Percentiles rank a stretch among this genome's conserved stretches.
These are phyloP conservation scores for Pachyrhizus erosus DNA, from an alignment of 306 rosid genomes.

Conservation along the genomic window DNA sequence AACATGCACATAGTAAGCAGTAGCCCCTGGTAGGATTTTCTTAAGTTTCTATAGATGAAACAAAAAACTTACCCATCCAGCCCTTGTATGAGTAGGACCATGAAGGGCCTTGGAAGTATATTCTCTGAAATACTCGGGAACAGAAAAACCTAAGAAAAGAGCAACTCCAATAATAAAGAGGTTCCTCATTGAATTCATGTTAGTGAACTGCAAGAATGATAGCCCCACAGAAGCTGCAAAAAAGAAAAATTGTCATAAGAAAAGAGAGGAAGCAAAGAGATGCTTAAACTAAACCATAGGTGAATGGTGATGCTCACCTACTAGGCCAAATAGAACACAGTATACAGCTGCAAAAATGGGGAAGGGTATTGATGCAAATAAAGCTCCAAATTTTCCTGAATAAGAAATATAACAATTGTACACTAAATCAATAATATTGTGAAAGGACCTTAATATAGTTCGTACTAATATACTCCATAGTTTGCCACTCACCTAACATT, in stretches of 20 bases:
- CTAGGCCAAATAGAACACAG: conserved; percentile 96
- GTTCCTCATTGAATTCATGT: conserved; percentile 98
- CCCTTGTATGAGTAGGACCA: conserved; percentile 89
- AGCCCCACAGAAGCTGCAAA: conserved; percentile 94
- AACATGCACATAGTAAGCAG: too few species aligned
- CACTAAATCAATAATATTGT: background rate
- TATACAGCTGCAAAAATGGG: conserved; percentile 89
- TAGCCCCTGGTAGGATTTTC: background rate
- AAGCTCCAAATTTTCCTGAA: conserved; percentile 96
- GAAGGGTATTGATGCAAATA: conserved; percentile 97
- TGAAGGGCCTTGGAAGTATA: conserved; percentile 85
- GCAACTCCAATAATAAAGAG: conserved; percentile 88
- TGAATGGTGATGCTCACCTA: conserved; percentile 61
- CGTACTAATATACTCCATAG: conserved; percentile 1
- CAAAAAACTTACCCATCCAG: conserved; percentile 91
- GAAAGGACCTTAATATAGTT: background rate
- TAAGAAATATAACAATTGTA: conserved; percentile 17
- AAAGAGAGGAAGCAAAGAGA: conserved; percentile 21
- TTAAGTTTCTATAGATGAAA: background rate
- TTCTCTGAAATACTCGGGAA: conserved; percentile 91
- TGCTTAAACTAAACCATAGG: background rate
- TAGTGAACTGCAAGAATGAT: conserved; percentile 98
- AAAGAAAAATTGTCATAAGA: conserved; percentile 12
- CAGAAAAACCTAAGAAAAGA: conserved; percentile 86
- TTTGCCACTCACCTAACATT: conserved; percentile 68